Base-by-base conservation (phyloP, 352 stramenopile genomes). In the Phytophthora sp. region DNA sequence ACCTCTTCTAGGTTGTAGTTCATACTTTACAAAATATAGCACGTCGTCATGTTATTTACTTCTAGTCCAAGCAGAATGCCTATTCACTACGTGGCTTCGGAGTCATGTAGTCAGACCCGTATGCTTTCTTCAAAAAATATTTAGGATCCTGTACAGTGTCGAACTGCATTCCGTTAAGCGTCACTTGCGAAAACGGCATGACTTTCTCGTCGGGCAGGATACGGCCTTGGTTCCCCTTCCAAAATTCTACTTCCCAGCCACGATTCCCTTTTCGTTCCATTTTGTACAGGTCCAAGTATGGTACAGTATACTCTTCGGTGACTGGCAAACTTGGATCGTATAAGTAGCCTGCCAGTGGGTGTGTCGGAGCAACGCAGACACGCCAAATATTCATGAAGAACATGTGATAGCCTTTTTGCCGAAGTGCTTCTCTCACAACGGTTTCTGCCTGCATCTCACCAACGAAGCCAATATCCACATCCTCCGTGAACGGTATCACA, bases 401-500 rank as follows among this genome's bases (percentile, higher is more conserved):
- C 41, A 85, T 59, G 39, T 82, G 66, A 50, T 85, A 85, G 15
- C 76, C 76, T 44, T 77, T 77, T 17, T 17, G 23, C 50, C 50
- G 60, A 73, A 66, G 42, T 13, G 30, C 24, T 39, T 26, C 49
- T 55, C 49, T 32, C 26, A 69, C 41, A 18, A 52, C 24, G 32
- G 50, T 21, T 21, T 34, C 37, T 24, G 34, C n/a, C 12, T 58
- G 34, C 13, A 62, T 8, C 10, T 54, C 28, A 12, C 61, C 43
- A 10, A 59, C 55, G 62, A 68, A 82, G 0, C 67, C 74, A n/a
- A 86, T 59, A 37, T 86, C 77, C n/a, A 46, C 66, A 49, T 86
- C 77, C 35, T 82, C 72, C 4, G 76, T 82, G 62, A 74, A 85
- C 5, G 76, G 64, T 38, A 82, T 82, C 30, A 72, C 58, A 51